phyloP scores from a whole-genome alignment of 257 asterid species.

The Echites panduratus region DNA sequence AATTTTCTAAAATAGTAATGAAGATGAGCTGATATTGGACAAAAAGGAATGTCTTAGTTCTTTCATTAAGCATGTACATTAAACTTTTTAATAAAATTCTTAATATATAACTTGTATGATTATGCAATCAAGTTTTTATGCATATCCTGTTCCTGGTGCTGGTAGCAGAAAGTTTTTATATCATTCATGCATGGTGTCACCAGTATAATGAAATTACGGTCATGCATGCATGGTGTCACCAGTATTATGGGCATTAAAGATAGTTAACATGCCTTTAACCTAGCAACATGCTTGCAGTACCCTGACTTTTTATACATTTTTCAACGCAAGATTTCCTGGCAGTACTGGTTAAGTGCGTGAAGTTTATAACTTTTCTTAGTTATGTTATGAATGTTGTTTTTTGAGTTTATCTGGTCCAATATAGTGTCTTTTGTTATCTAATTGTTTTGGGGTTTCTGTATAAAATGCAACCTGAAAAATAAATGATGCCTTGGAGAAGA shows the following conservation, averaged over 20 bases:
- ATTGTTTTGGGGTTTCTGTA: neutral
- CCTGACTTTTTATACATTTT: neutral
- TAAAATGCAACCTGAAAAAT: neutral
- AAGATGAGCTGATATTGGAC: neutral
- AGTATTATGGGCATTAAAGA: no score
- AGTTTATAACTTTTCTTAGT: no score
- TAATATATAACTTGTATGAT: neutral
- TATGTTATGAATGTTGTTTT: no score
- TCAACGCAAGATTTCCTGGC: neutral
- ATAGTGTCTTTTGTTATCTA: neutral
- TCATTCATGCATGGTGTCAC: neutral
- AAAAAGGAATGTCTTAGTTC: neutral
- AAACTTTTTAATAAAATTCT: neutral
- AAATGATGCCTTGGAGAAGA: neutral
- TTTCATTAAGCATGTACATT: neutral
- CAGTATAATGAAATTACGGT: neutral
- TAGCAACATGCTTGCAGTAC: neutral
- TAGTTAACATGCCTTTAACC: no score
- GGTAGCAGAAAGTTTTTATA: no score
- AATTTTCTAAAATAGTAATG: neutral
- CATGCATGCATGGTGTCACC: no score
- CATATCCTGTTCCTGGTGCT: neutral
- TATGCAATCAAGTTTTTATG: neutral
- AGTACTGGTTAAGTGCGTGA: no score
- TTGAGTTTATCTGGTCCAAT: neutral